A percentile compares a stretch with the other conserved stretches of the same genome.
Evolutionary conservation across 805 yeast species (phyloP).

Genomic region (Brettanomyces anomalus): DNA sequence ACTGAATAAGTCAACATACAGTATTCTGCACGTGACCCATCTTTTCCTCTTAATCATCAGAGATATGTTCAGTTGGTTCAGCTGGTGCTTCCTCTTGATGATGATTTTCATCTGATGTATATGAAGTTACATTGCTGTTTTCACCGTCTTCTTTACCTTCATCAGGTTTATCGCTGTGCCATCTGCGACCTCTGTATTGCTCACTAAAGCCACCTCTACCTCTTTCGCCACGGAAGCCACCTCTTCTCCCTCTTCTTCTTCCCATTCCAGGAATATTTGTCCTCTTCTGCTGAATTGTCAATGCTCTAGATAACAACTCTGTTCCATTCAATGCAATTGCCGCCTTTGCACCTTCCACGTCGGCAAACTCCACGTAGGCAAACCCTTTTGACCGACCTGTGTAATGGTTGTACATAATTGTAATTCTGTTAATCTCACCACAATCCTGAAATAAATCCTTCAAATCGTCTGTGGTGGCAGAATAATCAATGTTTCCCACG

Average conservation of each 20-base stretch:
- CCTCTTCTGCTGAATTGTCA: constrained; percentile 66
- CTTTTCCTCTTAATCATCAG: too few relatives aligned
- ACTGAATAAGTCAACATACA: too few relatives aligned
- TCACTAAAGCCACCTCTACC: constrained; percentile 8
- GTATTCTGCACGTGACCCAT: too few relatives aligned
- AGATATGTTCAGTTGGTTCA: too few relatives aligned
- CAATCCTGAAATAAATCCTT: constrained; percentile 61
- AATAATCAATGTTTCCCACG: constrained; percentile 81
- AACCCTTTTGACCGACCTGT: constrained; percentile 80
- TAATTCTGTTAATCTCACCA: constrained; percentile 72
- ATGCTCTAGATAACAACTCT: constrained; percentile 53
- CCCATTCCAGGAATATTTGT: constrained; percentile 55
- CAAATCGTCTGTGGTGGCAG: constrained; percentile 64
- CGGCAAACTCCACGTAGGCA: constrained; percentile 77
- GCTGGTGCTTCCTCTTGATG: too few relatives aligned
- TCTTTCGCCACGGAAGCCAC: constrained; percentile 5
- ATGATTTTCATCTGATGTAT: background rate
- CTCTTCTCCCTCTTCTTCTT: constrained; percentile 36
- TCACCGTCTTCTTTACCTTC: background rate
- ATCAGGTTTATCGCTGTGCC: background rate
- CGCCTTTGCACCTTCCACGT: constrained; percentile 46
- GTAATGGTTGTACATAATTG: constrained; percentile 58
- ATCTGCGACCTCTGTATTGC: constrained; percentile 7
- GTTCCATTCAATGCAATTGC: constrained; percentile 62
- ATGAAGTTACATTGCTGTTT: background rate